These are phyloP conservation scores for Metschnikowia baotianmanensis DNA, from an alignment of 805 yeast species.

Conservation along the genomic window DNA sequence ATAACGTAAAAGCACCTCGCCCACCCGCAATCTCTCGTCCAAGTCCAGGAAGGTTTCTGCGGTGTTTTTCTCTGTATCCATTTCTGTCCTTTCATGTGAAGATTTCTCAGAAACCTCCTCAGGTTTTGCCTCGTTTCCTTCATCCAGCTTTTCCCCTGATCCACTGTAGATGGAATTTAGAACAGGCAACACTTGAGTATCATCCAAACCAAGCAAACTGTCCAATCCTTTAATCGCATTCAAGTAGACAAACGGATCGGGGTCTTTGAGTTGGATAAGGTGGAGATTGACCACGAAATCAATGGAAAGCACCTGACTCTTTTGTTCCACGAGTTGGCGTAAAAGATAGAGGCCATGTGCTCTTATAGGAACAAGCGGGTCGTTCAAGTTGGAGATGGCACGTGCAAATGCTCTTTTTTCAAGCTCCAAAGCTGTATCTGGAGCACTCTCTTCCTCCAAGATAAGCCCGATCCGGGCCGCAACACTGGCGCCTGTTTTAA, in stretches of 20 bases:
- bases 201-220: slow-evolving; percentile 49
- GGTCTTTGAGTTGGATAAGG: slow-evolving; percentile 62
- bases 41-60: slow-evolving; percentile 29
- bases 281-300: slow-evolving; percentile 61
- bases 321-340: slow-evolving; percentile 49
- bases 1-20: slow-evolving; percentile 72
- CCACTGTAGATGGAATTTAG: slow-evolving; percentile 32
- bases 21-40: slow-evolving; percentile 74
- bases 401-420: slow-evolving; percentile 46
- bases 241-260: slow-evolving; percentile 84
- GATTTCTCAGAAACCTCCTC: no score
- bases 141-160: slow-evolving; percentile 14
- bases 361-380: slow-evolving; percentile 77
- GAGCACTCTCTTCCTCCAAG: slow-evolving; percentile 27
- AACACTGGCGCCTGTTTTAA: slow-evolving; percentile 22
- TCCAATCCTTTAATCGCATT: slow-evolving; percentile 81
- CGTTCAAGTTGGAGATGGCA: slow-evolving; percentile 68
- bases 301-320: slow-evolving; percentile 49
- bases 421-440: slow-evolving; percentile 22
- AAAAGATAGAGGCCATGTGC: slow-evolving; percentile 80
- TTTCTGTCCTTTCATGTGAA: not conserved
- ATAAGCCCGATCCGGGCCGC: slow-evolving; percentile 28
- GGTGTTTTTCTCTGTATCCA: not conserved
- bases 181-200: slow-evolving; percentile 32
- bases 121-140: not conserved